Percentiles rank a stretch among this genome's conserved stretches.
Conservation (phyloP, 2,329 filamentous ascomycete species). For the Cryphonectria nitschkei region DNA sequence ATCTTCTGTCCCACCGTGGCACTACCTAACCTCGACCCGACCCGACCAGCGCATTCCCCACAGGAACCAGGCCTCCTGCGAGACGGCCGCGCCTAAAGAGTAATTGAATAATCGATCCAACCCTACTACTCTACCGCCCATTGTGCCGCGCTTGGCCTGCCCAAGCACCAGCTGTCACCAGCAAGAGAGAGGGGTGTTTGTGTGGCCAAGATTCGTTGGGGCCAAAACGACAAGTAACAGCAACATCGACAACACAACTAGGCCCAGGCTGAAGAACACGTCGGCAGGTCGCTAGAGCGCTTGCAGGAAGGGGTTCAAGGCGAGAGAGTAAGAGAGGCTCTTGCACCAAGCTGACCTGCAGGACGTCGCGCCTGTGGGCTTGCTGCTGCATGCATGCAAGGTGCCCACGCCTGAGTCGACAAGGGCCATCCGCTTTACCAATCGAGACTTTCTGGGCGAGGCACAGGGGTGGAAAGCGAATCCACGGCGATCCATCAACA, state of each 20-base stretch:
- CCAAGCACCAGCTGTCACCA: conserved; percentile 10
- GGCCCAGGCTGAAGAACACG: conserved; percentile 2
- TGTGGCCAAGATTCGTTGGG: conserved; percentile 7
- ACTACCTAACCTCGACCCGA: background rate
- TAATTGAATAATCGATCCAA: conserved; percentile 14
- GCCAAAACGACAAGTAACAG: conserved; percentile 9
- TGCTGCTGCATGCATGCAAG: conserved; percentile 17
- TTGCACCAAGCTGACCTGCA: conserved; percentile 1
- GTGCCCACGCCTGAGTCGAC: conserved; percentile 19
- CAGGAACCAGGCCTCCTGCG: conserved; percentile 6
- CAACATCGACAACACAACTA: background rate
- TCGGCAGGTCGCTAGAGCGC: conserved; percentile 2
- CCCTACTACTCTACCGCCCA: background rate
- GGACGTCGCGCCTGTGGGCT: conserved; percentile 3
- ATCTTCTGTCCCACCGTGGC: background rate
- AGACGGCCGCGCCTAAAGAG: conserved; percentile 13
- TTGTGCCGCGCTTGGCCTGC: conserved; percentile 6
- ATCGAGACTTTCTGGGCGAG: conserved; percentile 2
- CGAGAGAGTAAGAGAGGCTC: background rate
- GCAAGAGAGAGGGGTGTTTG: background rate
- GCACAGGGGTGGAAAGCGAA: background rate
- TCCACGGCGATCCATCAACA: conserved; percentile 7
- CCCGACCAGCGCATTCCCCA: background rate
- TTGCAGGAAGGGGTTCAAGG: background rate
- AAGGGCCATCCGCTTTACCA: conserved; percentile 12